A percentile compares a stretch with the other conserved stretches of the same genome.
phyloP scores from a whole-genome alignment of 768 basidiomycete genomes.

The Crassisporium funariophilum region DNA sequence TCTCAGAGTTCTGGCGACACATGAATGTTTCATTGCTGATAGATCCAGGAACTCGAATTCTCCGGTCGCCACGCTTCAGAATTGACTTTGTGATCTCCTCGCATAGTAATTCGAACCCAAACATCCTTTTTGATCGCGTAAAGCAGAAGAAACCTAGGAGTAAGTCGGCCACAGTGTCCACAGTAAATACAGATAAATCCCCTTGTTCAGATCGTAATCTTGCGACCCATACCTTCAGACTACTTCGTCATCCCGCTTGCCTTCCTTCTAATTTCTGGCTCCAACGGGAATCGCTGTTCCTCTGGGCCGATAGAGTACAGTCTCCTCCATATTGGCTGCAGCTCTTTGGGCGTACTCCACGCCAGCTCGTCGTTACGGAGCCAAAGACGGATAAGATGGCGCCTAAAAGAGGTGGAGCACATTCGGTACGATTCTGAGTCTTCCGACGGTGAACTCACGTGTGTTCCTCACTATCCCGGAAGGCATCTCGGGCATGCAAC shows the following conservation, averaged over 20 bases:
- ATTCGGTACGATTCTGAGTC: conserved; percentile 30
- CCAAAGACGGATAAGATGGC: conserved; percentile 39
- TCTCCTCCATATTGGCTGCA: conserved; percentile 30
- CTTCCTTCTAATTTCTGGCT: background rate
- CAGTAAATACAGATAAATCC: no score
- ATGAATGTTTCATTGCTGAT: no score
- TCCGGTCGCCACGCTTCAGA: no score
- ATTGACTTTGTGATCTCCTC: no score
- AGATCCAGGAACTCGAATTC: no score
- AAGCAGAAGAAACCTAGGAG: no score
- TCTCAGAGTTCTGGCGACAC: no score
- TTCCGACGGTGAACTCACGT: conserved; percentile 38
- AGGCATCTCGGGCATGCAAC: conserved; percentile 47
- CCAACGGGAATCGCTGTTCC: background rate
- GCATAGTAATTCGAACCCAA: no score
- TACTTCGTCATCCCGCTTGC: background rate
- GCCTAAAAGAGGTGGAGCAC: conserved; percentile 22
- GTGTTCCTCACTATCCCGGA: conserved; percentile 37
- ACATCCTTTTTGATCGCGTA: no score
- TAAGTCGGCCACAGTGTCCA: no score
- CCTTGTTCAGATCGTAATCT: no score
- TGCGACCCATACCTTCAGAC: no score
- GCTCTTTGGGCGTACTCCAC: conserved; percentile 33
- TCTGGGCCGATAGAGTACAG: conserved; percentile 26
- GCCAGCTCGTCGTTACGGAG: conserved; percentile 37